Base-by-base conservation (phyloP, 805 yeast species). In the Sungouiella blattae region DNA sequence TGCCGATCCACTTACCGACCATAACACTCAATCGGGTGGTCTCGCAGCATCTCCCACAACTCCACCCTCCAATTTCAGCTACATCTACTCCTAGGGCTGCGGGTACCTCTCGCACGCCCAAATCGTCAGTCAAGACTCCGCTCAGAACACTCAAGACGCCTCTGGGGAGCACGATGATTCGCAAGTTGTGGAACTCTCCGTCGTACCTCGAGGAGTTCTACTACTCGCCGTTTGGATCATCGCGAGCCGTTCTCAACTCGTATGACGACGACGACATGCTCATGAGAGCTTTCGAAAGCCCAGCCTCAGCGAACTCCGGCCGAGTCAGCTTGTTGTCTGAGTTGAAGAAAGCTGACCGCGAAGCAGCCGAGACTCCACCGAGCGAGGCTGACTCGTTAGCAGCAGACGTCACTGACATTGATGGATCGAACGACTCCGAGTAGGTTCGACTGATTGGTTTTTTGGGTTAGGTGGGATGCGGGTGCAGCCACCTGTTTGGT, bases 131-230 rank as follows among this genome's bases (percentile, higher is more conserved):
- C 28, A 57, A 54, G 35, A 65, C 72, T 11, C 71, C 71, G 24
- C 47, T 64, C 31, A 52, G 64, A 29, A 51, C 48, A 32, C 50
- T 58, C 40, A 54, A 62, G 40, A 61, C 75, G 40, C 61, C 77
- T 35, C 57, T 58, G 54, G 50, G 73, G 49, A 57, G 61, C 43
- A 65, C 77, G 6, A 62, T 70, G 13, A 57, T 71, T 52, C 71
- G 69, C 44, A 77, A 71, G 48, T 60, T 77, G 29, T 78, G 85
- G 83, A 72, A 76, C 47, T 77, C 84, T 14, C 86, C 86, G 11
- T 70, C 80, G 2, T 78, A 77, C 48, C 61, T 79, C 37, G 86
- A 80, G 40, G 87, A 80, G 47, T 80, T 80, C 50, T 77, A 79
- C 46, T 72, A 78, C 26, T 75, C 82, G 15, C 57, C 64, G 9